Evolutionary conservation across 169 alveolate genomes (phyloP).

Genomic region (Plasmodium sp.): DNA sequence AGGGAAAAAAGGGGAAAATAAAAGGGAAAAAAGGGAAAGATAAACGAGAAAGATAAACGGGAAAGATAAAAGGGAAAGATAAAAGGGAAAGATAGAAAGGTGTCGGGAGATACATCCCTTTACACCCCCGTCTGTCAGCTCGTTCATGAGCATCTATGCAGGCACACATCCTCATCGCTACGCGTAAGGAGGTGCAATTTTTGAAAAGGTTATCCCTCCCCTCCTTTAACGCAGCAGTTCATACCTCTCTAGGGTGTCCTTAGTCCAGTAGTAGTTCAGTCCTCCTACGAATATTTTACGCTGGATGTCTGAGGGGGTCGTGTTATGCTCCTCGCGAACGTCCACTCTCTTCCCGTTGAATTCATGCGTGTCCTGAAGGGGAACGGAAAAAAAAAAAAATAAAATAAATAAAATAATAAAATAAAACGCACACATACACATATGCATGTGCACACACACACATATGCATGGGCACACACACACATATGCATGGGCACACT

Average conservation of each 20-base stretch:
- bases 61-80: background rate
- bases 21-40: background rate
- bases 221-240: background rate
- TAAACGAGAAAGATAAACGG: background rate
- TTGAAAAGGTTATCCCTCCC: background rate
- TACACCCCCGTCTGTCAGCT: background rate
- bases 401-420: background rate
- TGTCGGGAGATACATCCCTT: background rate
- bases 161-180: background rate
- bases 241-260: constrained; percentile 60
- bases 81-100: background rate
- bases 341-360: constrained; percentile 62
- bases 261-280: constrained; percentile 61
- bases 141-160: background rate
- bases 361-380: constrained; percentile 47
- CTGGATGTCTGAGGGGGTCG: constrained; percentile 62
- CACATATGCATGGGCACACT: background rate
- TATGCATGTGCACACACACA: background rate
- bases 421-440: background rate
- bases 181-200: background rate
- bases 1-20: background rate
- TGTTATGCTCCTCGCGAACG: constrained; percentile 66
- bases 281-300: constrained; percentile 69
- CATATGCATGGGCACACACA: background rate
- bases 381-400: background rate